Percentiles rank a stretch among this genome's conserved stretches.
phyloP scores from a whole-genome alignment of 2,329 filamentous ascomycete species.

The Fusarium sp. region DNA sequence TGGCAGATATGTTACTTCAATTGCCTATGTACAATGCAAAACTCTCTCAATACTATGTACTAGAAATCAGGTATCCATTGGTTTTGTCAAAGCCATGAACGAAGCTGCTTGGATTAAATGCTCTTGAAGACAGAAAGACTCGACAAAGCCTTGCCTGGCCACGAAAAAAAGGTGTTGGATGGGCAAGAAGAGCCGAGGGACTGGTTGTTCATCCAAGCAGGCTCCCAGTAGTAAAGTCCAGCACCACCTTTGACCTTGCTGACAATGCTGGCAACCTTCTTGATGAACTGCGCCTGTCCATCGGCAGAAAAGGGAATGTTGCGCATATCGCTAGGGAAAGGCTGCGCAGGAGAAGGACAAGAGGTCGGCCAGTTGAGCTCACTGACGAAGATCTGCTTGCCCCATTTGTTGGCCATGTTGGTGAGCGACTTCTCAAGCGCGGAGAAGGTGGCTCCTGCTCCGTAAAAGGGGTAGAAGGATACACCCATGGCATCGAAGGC shows the following conservation, averaged over 20 bases:
- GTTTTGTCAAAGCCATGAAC: neutral
- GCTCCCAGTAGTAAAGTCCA: conserved; percentile 81
- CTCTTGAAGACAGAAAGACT: conserved; percentile 68
- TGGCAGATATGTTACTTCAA: neutral
- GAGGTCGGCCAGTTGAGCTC: conserved; percentile 78
- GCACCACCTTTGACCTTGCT: conserved; percentile 64
- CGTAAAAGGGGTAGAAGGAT: conserved; percentile 81
- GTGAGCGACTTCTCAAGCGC: conserved; percentile 66
- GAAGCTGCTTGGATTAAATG: conserved; percentile 53
- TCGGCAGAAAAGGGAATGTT: conserved; percentile 72
- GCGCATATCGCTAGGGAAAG: conserved; percentile 71
- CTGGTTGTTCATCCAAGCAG: conserved; percentile 76
- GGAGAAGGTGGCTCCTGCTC: conserved; percentile 67
- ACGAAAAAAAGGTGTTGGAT: conserved; percentile 72
- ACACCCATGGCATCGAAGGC: conserved; percentile 81
- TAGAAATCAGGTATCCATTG: neutral
- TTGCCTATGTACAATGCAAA: neutral
- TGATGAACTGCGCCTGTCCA: conserved; percentile 73
- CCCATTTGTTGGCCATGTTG: conserved; percentile 71
- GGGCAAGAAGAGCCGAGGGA: conserved; percentile 73
- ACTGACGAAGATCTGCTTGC: conserved; percentile 75
- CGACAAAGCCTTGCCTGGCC: conserved; percentile 64
- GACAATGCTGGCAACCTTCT: conserved; percentile 69
- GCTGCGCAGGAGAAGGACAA: conserved; percentile 68
- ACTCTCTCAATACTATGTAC: neutral